Evolutionary conservation across 768 basidiomycete species (phyloP), one percentile per base, ranked within the genome.

Genomic region (Gautieria morchelliformis): DNA sequence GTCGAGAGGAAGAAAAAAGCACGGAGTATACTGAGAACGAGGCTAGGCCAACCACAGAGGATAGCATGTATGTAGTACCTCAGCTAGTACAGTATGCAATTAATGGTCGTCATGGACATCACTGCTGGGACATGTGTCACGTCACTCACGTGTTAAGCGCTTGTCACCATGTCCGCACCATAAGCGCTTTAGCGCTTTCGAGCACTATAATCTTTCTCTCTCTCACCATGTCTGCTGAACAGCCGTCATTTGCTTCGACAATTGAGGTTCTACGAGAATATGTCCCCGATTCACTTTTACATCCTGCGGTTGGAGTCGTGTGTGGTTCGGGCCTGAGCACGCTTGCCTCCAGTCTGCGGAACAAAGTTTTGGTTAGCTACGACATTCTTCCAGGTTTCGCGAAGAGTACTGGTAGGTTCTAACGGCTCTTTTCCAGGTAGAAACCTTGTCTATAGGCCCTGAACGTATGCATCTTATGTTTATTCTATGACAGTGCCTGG

Each of bases 291-390:
- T 52, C 56, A 20, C 76, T 86, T 9, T 73, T 69, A 27, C 65
- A 57, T n/a, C 91, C 91, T 10, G 74, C 74, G 35, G 79, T 92
- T 17, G 92, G 86, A 19, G 89, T 94, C 63, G 83, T 94, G 27
- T 93, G 91, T 67, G 92, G 93, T 57, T 89, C 87, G 1, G 92
- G 93, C 3, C 73, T 94, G 52, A 83, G 82, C 64, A 89, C 87
- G 0, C 76, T 95, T 27, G 87, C 79, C 0, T 75, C 78, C 11
- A 78, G 71, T 37, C 69, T 91, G 53, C 75, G 76, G 30, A 77
- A 86, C 54, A 71, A 74, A 2, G 74, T 81, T 0, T 71, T 77
- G 52, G 74, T 94, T 51, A 78, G 81, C 0, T 94, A 94, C 65
- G 73, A 75, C 10, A 68, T 74, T 39, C 74, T 94, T 14, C 79